Percentiles rank a stretch among this genome's conserved stretches.
Evolutionary conservation across 1,139 yeast species (phyloP).

Genomic region (Zygoascus meyerae): DNA sequence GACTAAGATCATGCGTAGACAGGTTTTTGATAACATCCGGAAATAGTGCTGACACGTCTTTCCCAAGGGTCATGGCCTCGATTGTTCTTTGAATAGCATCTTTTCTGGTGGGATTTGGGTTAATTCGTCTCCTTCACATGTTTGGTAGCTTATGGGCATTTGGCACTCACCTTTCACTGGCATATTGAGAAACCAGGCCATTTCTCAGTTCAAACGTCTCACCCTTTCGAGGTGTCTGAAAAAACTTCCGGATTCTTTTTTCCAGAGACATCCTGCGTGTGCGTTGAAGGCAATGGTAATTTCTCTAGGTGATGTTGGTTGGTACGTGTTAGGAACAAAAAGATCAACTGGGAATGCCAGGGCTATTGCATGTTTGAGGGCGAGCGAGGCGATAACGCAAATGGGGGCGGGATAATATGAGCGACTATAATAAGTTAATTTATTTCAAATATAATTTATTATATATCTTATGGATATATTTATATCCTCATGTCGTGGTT

Average conservation of each 20-base stretch:
- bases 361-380: no score
- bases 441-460: no score
- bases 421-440: no score
- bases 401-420: no score
- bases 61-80: conserved; percentile 98
- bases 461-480: no score
- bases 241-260: conserved; percentile 47
- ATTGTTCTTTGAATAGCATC: conserved; percentile 96
- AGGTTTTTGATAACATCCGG: conserved; percentile 96
- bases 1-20: conserved; percentile 95
- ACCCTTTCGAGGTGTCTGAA: conserved; percentile 56
- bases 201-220: conserved; percentile 85
- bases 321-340: conserved; percentile 4
- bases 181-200: conserved; percentile 92
- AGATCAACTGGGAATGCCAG: no score
- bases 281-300: not conserved
- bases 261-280: conserved; percentile 32
- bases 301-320: not conserved
- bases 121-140: no score
- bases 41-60: conserved; percentile 89
- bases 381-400: no score
- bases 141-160: no score
- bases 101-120: conserved; percentile 41
- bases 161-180: conserved; percentile 51
- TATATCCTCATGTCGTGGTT: no score